phyloP scores from a whole-genome alignment of 148 eudicot species.

The Arctostaphylos glauca region DNA sequence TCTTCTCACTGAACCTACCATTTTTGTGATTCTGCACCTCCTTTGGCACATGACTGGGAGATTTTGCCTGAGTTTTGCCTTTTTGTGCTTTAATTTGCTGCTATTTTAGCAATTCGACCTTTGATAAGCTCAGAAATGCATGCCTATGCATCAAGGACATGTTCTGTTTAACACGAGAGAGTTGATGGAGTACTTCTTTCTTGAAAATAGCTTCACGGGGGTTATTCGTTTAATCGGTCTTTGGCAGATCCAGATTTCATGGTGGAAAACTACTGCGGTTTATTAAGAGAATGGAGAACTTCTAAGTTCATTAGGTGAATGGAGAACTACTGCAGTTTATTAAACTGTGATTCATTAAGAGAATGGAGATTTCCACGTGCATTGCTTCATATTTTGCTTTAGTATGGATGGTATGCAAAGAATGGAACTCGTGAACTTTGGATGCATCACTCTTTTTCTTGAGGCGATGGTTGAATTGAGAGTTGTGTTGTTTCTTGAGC shows the following conservation, averaged over 20 bases:
- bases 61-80: not conserved
- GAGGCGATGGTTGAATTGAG: conserved; percentile 11
- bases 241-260: conserved; percentile 13
- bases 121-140: conserved; percentile 5
- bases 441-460: conserved; percentile 5
- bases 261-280: not conserved
- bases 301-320: not conserved
- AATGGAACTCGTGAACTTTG: not conserved
- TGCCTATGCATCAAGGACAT: conserved; percentile 6
- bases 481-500: conserved; percentile 16
- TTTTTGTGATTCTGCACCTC: conserved; percentile 7
- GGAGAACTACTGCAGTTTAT: not conserved
- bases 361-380: not conserved
- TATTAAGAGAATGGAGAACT: not conserved
- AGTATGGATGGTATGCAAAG: conserved; percentile 4
- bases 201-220: not conserved
- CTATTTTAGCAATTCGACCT: not conserved
- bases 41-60: not conserved
- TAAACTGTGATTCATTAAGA: too few species aligned
- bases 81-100: not conserved
- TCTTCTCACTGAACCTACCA: not conserved
- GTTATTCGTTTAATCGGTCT: conserved; percentile 11
- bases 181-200: not conserved
- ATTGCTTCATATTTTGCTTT: conserved; percentile 12
- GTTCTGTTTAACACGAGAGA: conserved; percentile 5